Evolutionary conservation across 148 eudicot species (phyloP).

Genomic region (Bassia scoparia): DNA sequence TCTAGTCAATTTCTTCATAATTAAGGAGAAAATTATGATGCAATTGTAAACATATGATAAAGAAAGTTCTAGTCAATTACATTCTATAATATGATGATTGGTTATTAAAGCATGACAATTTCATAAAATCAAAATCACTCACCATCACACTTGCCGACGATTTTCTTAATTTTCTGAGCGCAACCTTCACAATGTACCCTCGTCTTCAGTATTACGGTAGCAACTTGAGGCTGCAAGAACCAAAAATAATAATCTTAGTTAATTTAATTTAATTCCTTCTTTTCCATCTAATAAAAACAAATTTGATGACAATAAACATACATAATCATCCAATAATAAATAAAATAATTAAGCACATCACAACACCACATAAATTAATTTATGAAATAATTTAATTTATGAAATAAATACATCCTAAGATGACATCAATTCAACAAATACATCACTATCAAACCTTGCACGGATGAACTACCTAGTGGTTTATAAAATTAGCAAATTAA

Average conservation of each 20-base stretch:
- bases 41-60: neutral
- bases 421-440: slow-evolving; percentile 8
- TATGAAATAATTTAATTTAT: neutral
- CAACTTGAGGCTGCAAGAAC: slow-evolving; percentile 31
- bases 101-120: slow-evolving; percentile 3
- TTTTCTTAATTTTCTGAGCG: slow-evolving; percentile 42
- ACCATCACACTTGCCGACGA: slow-evolving; percentile 39
- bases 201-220: slow-evolving; percentile 44
- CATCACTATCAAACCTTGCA: slow-evolving; percentile 17
- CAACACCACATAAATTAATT: slow-evolving; percentile 11
- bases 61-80: neutral
- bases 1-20: too few species aligned
- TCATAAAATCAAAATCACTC: slow-evolving; percentile 9
- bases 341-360: neutral
- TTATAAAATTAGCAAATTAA: slow-evolving; percentile 15
- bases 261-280: neutral
- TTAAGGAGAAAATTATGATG: too few species aligned
- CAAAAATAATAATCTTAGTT: neutral
- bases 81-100: neutral
- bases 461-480: slow-evolving; percentile 17
- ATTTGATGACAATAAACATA: slow-evolving; percentile 13
- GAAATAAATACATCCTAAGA: neutral
- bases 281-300: neutral
- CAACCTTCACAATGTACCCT: slow-evolving; percentile 53
- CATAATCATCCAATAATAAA: neutral